These are phyloP conservation scores for Aspergillus ruber DNA, from an alignment of 2,329 filamentous ascomycete species.

Conservation along the genomic window DNA sequence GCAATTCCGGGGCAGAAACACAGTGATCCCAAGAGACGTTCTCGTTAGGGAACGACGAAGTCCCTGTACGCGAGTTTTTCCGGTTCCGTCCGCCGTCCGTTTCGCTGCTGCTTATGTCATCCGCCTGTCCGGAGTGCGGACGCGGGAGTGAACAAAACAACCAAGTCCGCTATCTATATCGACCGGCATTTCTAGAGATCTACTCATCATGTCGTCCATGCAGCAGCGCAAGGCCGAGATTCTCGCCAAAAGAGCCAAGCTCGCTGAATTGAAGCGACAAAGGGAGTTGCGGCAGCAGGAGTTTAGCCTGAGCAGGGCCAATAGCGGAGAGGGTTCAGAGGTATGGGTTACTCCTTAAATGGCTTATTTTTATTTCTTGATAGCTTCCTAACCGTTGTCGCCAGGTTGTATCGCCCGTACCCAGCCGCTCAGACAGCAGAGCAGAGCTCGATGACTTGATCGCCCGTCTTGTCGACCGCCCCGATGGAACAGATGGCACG, in stretches of 20 bases:
- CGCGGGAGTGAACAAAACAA: constrained; percentile 8
- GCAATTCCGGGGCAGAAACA: constrained; percentile 8
- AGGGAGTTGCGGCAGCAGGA: constrained; percentile 76
- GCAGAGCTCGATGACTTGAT: constrained; percentile 80
- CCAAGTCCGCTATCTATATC: constrained; percentile 3
- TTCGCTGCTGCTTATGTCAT: constrained; percentile 32
- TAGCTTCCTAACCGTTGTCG: constrained; percentile 8
- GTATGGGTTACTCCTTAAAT: constrained; percentile 41
- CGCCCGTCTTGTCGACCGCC: constrained; percentile 72
- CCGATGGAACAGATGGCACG: constrained; percentile 42
- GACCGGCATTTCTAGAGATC: background rate
- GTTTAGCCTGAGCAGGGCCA: constrained; percentile 62
- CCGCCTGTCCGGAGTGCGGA: constrained; percentile 9
- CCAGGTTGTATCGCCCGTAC: constrained; percentile 63
- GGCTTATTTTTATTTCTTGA: background rate
- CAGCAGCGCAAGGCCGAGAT: constrained; percentile 91
- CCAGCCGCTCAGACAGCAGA: constrained; percentile 57
- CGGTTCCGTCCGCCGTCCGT: constrained; percentile 25
- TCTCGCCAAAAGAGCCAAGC: constrained; percentile 90
- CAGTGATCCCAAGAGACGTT: background rate
- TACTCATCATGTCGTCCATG: constrained; percentile 29
- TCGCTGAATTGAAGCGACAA: constrained; percentile 91
- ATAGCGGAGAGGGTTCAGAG: constrained; percentile 62
- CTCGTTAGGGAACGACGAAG: constrained; percentile 17
- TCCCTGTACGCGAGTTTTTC: constrained; percentile 39